These are phyloP conservation scores for Kwoniella bestiolae DNA, from an alignment of 768 basidiomycete genomes.

Conservation along the genomic window DNA sequence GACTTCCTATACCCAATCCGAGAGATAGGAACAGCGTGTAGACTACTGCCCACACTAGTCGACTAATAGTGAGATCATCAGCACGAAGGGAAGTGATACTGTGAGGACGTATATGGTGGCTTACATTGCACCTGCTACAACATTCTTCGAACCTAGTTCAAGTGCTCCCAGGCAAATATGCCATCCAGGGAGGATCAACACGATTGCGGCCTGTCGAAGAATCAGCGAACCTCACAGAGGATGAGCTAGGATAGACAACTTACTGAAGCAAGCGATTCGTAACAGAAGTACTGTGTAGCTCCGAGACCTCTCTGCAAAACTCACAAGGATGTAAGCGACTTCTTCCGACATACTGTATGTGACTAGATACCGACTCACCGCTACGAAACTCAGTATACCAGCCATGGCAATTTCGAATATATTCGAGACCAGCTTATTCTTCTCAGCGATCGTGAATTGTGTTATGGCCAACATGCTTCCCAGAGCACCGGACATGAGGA, in stretches of 20 bases:
- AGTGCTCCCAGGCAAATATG: slow-evolving; percentile 48
- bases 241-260: too few species aligned
- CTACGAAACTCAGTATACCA: slow-evolving; percentile 43
- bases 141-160: slow-evolving; percentile 46
- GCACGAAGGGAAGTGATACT: neutral
- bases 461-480: slow-evolving; percentile 38
- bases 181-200: slow-evolving; percentile 51
- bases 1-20: slow-evolving; percentile 42
- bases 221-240: too few species aligned
- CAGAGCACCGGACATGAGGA: slow-evolving; percentile 41
- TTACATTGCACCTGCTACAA: slow-evolving; percentile 47
- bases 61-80: slow-evolving; percentile 11
- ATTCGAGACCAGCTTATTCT: slow-evolving; percentile 36
- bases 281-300: slow-evolving; percentile 36
- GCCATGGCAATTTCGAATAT: slow-evolving; percentile 51
- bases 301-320: slow-evolving; percentile 26
- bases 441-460: slow-evolving; percentile 39
- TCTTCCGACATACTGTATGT: too few species aligned
- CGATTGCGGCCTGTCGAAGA: slow-evolving; percentile 35
- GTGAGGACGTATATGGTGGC: neutral
- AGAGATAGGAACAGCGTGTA: slow-evolving; percentile 50
- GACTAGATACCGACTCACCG: slow-evolving; percentile 40
- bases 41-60: slow-evolving; percentile 50
- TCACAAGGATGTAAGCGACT: too few species aligned
- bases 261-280: slow-evolving; percentile 44